These are phyloP conservation scores for Alternaria gaisen DNA, from an alignment of 2,329 filamentous ascomycete species.

Conservation along the genomic window DNA sequence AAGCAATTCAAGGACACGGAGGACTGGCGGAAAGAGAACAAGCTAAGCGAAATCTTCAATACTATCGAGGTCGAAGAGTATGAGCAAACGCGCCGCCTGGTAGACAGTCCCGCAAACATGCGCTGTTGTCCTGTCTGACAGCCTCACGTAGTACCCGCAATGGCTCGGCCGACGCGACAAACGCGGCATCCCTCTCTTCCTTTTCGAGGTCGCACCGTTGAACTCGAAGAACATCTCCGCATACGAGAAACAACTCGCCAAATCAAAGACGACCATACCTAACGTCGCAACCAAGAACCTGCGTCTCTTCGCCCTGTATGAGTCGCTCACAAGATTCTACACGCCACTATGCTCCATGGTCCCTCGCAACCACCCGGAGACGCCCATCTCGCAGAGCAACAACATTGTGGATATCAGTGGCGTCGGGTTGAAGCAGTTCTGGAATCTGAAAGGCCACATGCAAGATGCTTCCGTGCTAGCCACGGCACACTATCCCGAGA, in stretches of 20 bases:
- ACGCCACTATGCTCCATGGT: constrained; percentile 85
- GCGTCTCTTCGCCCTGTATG: constrained; percentile 90
- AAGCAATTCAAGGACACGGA: constrained; percentile 88
- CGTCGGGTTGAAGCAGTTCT: constrained; percentile 91
- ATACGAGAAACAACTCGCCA: constrained; percentile 73
- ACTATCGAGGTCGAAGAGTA: constrained; percentile 87
- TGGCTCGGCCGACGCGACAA: constrained; percentile 92
- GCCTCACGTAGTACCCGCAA: constrained; percentile 77
- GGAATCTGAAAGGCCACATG: constrained; percentile 94
- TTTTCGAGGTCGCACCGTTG: constrained; percentile 85
- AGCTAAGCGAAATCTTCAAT: constrained; percentile 80
- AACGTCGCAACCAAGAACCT: constrained; percentile 79
- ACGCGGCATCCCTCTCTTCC: constrained; percentile 89
- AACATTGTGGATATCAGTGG: constrained; percentile 94
- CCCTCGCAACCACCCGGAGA: constrained; percentile 75
- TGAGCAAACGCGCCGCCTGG: constrained; percentile 79
- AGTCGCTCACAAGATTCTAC: constrained; percentile 87
- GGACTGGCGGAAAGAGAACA: constrained; percentile 82
- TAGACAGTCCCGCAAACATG: constrained; percentile 51
- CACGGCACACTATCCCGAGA: constrained; percentile 95
- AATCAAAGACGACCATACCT: constrained; percentile 66
- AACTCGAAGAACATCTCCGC: constrained; percentile 81
- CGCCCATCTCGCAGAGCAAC: constrained; percentile 90
- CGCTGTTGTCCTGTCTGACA: constrained; percentile 26
- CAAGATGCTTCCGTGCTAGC: constrained; percentile 88